phyloP scores from a whole-genome alignment of 2,329 filamentous ascomycete species.

The Pyricularia sp. region DNA sequence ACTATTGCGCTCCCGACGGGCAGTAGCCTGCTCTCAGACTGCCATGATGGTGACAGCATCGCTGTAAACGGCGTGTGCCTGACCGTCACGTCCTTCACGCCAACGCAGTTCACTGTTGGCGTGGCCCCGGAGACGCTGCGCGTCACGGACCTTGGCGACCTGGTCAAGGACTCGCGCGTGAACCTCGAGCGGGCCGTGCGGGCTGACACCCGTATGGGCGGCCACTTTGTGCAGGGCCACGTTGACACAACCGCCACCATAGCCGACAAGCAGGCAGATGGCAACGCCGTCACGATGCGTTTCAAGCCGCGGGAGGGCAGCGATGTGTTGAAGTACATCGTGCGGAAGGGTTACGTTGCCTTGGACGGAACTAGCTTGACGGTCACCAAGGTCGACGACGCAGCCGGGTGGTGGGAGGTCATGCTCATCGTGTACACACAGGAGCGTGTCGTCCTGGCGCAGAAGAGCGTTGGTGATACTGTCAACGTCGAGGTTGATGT shows the following conservation, averaged over 20 bases:
- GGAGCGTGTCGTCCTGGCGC: constrained; percentile 75
- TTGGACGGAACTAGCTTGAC: constrained; percentile 94
- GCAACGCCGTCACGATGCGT: constrained; percentile 82
- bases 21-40: constrained; percentile 72
- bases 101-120: constrained; percentile 72
- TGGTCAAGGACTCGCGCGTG: constrained; percentile 58
- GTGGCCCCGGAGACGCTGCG: constrained; percentile 93
- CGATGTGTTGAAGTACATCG: constrained; percentile 72
- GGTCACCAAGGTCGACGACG: constrained; percentile 76
- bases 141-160: constrained; percentile 81
- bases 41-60: constrained; percentile 86
- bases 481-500: constrained; percentile 94
- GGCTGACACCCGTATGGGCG: constrained; percentile 89
- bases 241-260: constrained; percentile 85
- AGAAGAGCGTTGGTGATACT: constrained; percentile 68
- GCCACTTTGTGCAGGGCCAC: constrained; percentile 96
- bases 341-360: constrained; percentile 93
- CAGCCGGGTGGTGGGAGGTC: constrained; percentile 78
- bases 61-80: constrained; percentile 92
- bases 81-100: constrained; percentile 60
- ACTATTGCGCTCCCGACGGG: constrained; percentile 64
- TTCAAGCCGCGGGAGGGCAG: constrained; percentile 58
- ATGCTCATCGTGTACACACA: constrained; percentile 98
- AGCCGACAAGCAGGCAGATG: constrained; percentile 63
- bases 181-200: constrained; percentile 93